Conservation (phyloP, 1,139 yeast genomes). For the Cylindricascospora bacillispora region DNA sequence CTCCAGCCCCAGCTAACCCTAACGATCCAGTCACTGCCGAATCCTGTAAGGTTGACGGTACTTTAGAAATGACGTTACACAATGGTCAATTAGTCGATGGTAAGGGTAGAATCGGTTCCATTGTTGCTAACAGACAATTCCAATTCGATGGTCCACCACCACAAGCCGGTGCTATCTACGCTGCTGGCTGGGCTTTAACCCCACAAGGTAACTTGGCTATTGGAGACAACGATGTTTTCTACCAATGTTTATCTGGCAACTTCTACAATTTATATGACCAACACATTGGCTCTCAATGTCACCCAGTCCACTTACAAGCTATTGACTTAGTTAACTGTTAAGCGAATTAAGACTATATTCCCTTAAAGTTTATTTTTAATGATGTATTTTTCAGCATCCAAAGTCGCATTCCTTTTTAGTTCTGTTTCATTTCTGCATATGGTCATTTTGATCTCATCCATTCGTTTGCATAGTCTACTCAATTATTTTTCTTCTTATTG, state of each 20-base stretch:
- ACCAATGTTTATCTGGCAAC: conserved; percentile 68
- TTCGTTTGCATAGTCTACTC: conserved; percentile 5
- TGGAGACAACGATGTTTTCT: conserved; percentile 53
- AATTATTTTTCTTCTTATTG: not conserved
- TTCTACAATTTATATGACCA: conserved; percentile 76
- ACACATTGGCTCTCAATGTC: conserved; percentile 54
- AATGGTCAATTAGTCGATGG: conserved; percentile 46
- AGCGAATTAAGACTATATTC: conserved; percentile 4
- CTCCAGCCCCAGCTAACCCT: conserved; percentile 21
- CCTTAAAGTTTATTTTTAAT: not conserved
- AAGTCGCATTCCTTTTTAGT: not conserved
- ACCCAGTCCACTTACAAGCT: conserved; percentile 47
- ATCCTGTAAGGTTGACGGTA: conserved; percentile 38
- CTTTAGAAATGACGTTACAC: conserved; percentile 44
- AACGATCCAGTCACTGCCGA: conserved; percentile 28
- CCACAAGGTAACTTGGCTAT: conserved; percentile 54
- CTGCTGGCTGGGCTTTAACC: conserved; percentile 66
- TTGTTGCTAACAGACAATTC: conserved; percentile 79
- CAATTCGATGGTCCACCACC: conserved; percentile 85
- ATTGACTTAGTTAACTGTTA: conserved; percentile 55
- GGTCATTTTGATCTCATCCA: conserved; percentile 5
- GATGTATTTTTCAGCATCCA: not conserved
- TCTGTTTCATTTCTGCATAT: conserved; percentile 1
- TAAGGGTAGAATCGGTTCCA: conserved; percentile 63
- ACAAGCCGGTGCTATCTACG: conserved; percentile 74